Evolutionary conservation across 2,329 filamentous ascomycete species (phyloP).

Genomic region (Myotisia sp.): DNA sequence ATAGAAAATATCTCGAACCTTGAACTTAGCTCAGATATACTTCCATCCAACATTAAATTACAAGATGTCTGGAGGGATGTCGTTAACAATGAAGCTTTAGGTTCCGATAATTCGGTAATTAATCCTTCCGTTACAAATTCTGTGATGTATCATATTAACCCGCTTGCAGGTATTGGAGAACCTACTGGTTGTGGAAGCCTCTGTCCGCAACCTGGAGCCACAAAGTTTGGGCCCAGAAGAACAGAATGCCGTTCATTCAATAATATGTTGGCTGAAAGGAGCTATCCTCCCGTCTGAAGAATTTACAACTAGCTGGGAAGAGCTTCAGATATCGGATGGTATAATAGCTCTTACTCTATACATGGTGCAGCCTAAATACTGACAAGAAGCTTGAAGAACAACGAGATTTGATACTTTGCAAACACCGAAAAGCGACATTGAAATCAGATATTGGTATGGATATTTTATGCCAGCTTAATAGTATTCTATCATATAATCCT

Average conservation of each 20-base stretch:
- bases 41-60: conserved; percentile 4
- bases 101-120: conserved; percentile 15
- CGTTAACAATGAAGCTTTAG: conserved; percentile 13
- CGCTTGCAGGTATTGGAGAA: conserved; percentile 19
- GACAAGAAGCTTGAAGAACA: neutral
- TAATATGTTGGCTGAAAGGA: conserved; percentile 22
- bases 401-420: conserved; percentile 6
- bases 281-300: conserved; percentile 21
- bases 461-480: conserved; percentile 15
- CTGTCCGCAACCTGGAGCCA: conserved; percentile 13
- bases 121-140: neutral
- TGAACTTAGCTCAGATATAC: neutral
- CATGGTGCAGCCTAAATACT: neutral
- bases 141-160: conserved; percentile 1
- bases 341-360: neutral
- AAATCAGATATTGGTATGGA: conserved; percentile 20
- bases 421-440: conserved; percentile 16
- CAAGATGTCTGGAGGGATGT: conserved; percentile 21
- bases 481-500: conserved; percentile 13
- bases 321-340: conserved; percentile 14
- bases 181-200: conserved; percentile 18
- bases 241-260: conserved; percentile 13
- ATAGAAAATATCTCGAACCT: neutral
- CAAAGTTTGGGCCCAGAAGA: conserved; percentile 16
- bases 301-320: conserved; percentile 20